Conservation (phyloP, 108 stramenopile genomes). For the Seminavis robusta region DNA sequence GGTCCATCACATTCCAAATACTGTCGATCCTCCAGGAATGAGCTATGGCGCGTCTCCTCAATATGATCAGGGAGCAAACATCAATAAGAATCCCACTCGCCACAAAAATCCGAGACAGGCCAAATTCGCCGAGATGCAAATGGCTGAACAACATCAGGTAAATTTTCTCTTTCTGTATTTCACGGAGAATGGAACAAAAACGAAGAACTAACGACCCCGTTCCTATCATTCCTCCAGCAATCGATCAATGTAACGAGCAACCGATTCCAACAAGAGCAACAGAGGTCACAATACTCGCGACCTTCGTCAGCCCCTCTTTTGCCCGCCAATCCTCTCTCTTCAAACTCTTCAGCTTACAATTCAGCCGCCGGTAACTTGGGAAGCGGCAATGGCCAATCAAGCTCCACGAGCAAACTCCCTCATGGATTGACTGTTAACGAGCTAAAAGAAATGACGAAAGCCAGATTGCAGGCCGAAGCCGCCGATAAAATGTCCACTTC, state of each 20-base stretch:
- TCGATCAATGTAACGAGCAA: background rate
- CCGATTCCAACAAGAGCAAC: no score
- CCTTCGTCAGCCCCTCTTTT: background rate
- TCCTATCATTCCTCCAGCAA: background rate
- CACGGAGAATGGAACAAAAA: background rate
- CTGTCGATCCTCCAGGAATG: no score
- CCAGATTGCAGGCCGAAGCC: slow-evolving; percentile 76
- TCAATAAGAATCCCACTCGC: no score
- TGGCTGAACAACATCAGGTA: background rate
- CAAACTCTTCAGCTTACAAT: background rate
- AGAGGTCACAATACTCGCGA: no score
- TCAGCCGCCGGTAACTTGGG: background rate
- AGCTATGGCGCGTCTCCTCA: no score
- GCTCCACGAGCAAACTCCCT: slow-evolving; percentile 54
- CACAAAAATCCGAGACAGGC: no score
- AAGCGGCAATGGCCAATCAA: background rate
- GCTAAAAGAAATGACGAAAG: slow-evolving; percentile 91
- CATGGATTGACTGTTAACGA: slow-evolving; percentile 92
- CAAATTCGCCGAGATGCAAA: background rate
- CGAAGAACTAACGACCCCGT: background rate
- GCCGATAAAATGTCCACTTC: no score
- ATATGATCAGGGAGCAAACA: no score
- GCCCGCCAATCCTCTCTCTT: background rate
- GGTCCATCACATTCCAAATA: no score
- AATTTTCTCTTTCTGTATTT: background rate